Evolutionary conservation across 2,329 filamentous ascomycete genomes (phyloP).

Genomic region (Claviceps citrina): DNA sequence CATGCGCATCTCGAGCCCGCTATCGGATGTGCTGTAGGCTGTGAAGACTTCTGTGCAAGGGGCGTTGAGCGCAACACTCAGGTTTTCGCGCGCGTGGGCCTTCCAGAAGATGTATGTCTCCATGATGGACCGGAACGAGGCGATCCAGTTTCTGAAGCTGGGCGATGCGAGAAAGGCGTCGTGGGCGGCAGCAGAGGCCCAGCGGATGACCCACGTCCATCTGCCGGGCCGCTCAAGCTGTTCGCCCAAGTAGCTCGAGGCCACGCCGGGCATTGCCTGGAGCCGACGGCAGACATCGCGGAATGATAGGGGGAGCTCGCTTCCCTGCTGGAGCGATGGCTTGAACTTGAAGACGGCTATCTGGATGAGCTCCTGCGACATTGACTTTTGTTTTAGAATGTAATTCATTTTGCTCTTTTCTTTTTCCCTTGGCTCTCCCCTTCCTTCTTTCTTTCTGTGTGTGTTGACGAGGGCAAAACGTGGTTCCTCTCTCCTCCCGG

Average conservation of each 20-base stretch:
- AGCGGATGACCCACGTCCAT: constrained; percentile 20
- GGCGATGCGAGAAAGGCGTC: constrained; percentile 26
- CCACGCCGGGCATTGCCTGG: constrained; percentile 18
- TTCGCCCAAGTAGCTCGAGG: constrained; percentile 19
- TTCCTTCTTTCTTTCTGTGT: neutral
- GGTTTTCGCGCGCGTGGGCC: constrained; percentile 10
- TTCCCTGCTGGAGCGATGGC: constrained; percentile 11
- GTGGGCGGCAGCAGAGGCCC: constrained; percentile 19
- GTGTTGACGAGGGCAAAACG: no score
- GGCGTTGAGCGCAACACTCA: constrained; percentile 17
- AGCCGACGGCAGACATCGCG: constrained; percentile 14
- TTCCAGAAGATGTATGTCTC: constrained; percentile 12
- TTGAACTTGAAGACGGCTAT: constrained; percentile 20
- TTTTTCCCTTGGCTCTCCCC: neutral
- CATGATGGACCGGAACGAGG: constrained; percentile 20
- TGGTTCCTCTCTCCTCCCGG: no score
- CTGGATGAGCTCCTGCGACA: constrained; percentile 15
- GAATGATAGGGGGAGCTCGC: constrained; percentile 8
- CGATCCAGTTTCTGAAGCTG: constrained; percentile 25
- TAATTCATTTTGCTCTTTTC: constrained; percentile 3
- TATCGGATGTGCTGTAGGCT: constrained; percentile 18
- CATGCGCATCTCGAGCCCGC: constrained; percentile 18
- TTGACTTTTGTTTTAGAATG: constrained; percentile 12
- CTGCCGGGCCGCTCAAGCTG: constrained; percentile 19
- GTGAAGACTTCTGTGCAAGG: constrained; percentile 25